phyloP scores from a whole-genome alignment of 2,329 filamentous ascomycete species.

The Colletotrichum noveboracense region DNA sequence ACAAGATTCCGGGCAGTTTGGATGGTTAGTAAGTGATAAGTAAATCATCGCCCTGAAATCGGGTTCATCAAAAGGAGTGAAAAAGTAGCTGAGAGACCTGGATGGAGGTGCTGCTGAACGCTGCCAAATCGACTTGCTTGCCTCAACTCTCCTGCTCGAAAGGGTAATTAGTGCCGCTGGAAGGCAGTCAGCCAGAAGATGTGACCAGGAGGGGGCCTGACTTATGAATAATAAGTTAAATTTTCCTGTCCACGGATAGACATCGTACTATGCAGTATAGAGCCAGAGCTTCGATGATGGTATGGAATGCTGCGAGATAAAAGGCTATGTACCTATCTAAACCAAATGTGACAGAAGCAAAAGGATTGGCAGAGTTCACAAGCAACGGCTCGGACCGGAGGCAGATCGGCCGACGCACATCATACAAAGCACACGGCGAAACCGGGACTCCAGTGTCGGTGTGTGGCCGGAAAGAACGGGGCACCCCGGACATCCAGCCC shows the following conservation, averaged over 20 bases:
- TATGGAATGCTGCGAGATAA: background rate
- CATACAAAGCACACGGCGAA: background rate
- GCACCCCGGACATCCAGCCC: background rate
- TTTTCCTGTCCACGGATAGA: background rate
- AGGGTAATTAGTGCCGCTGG: accelerated
- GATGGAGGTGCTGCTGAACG: background rate
- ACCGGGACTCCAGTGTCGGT: background rate
- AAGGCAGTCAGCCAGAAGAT: background rate
- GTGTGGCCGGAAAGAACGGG: background rate
- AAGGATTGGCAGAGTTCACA: background rate
- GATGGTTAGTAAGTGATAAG: accelerated
- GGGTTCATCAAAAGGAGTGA: background rate
- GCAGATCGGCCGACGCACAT: background rate
- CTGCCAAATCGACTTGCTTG: background rate
- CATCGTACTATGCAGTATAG: too few species aligned
- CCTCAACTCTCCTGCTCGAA: background rate
- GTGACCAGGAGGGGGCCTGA: accelerated
- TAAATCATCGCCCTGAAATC: background rate
- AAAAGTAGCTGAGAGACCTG: accelerated
- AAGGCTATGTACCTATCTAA: background rate
- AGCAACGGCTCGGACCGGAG: background rate
- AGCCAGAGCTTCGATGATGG: background rate
- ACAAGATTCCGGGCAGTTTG: accelerated
- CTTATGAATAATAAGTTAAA: accelerated
- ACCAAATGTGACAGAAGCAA: background rate